phyloP scores from a whole-genome alignment of 306 rosid species.

The Malus orientalis region DNA sequence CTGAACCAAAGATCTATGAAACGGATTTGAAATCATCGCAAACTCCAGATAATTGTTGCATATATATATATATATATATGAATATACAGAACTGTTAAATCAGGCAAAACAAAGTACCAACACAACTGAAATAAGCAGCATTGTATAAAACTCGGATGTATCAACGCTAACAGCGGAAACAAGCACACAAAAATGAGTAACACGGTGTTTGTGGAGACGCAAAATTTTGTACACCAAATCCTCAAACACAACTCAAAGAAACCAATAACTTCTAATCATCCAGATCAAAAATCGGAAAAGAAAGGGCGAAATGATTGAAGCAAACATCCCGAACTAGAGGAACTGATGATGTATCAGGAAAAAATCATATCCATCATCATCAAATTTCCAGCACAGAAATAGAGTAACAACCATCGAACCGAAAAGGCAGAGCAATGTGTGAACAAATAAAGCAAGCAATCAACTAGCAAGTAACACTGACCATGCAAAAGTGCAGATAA shows the following conservation, averaged over 20 bases:
- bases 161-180: background rate
- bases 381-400: background rate
- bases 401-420: background rate
- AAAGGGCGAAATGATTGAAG: background rate
- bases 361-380: background rate
- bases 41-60: too few species aligned
- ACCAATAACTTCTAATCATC: background rate
- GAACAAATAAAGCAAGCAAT: background rate
- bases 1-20: too few species aligned
- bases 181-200: background rate
- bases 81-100: too few species aligned
- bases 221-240: background rate
- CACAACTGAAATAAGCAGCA: too few species aligned
- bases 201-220: background rate
- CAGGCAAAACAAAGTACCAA: too few species aligned
- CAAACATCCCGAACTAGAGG: background rate
- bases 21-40: background rate
- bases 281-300: too few species aligned
- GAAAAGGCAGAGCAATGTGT: background rate
- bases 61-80: too few species aligned
- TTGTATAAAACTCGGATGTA: too few species aligned
- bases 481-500: constrained; percentile 50
- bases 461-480: background rate
- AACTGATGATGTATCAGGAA: background rate
- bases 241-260: background rate